These are phyloP conservation scores for Chlamydomonas reinhardtii DNA, from an alignment of 163 green algal genomes.

Conservation along the genomic window DNA sequence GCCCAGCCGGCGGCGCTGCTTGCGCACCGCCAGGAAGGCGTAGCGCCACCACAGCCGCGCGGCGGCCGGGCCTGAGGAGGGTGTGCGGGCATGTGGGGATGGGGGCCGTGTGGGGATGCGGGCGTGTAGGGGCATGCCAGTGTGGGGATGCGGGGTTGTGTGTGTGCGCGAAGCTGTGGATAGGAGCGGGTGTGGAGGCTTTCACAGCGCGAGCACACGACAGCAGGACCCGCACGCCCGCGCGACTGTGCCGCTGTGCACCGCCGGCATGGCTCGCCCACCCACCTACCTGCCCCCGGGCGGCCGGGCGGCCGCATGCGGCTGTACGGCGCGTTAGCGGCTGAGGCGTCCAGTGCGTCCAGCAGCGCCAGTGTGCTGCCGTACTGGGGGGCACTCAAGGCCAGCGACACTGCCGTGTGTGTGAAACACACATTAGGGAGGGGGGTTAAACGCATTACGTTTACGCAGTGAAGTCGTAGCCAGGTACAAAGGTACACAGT, in stretches of 20 bases:
- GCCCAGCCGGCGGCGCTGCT: not conserved
- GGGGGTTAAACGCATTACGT: no score
- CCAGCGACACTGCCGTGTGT: constrained; percentile 59
- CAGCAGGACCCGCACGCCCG: no score
- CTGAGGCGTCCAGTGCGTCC: constrained; percentile 72
- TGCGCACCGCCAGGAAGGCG: constrained; percentile 64
- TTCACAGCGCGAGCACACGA: no score
- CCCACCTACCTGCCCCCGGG: not conserved
- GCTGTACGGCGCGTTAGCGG: constrained; percentile 65
- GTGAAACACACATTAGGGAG: no score
- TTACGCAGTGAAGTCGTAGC: no score
- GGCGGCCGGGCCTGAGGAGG: constrained; percentile 41
- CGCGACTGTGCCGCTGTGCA: no score
- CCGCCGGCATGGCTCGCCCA: no score
- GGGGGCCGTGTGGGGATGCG: not conserved
- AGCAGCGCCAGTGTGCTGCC: constrained; percentile 77
- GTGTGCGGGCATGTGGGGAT: not conserved
- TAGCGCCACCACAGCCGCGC: constrained; percentile 86
- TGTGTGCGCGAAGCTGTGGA: no score
- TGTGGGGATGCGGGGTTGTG: no score
- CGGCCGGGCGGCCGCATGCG: constrained; percentile 63
- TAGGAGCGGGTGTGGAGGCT: no score
- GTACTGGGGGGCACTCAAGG: constrained; percentile 77
- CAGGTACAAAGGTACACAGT: no score
- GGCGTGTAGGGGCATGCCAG: no score